Evolutionary conservation across 164 flowering plant genomes (phyloP), one percentile per base, ranked within the genome.

Genomic region (Tetrastigma voinierianum): DNA sequence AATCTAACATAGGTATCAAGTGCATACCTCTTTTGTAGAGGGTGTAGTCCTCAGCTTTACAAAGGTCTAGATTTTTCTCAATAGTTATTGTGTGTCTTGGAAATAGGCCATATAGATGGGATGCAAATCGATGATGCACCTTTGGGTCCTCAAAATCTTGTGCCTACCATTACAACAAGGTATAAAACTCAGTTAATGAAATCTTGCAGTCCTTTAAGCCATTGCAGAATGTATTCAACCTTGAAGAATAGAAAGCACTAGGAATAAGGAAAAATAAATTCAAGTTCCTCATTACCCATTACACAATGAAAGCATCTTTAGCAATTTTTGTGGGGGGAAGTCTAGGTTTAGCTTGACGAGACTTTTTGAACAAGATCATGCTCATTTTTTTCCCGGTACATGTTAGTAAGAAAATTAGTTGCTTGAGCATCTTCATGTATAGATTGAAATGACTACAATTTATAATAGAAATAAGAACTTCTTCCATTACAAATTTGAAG

Each of bases 251-350:
- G 43, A 43, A 52, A 20, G 9, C 15, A 43, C 5, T 61, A 43
- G 17, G 1, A 14, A 11, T 44, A 57, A 10, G 11, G n/a, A 58
- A 57, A 61, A 7, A 54, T 16, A 65, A 46, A 12, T 19, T 10
- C 51, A 24, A 40, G 23, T 56, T 23, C 59, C 54, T 10, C 25
- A 80, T 67, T 72, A 91, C 98, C 98, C 98, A 94, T 82, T 94
- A 97, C 97, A 91, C 81, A 56, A 94, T 80, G 55, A 97, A 80
- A 64, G 96, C 96, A 84, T 94, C 97, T 68, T 81, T 80, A 58
- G 96, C 88, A 59, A 91, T 84, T 75, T 75, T 86, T 55, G 81
- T 82, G 8, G 97, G 96, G 61, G 40, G 59, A 47, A 94, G 90
- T 67, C 69, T 85, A 55, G 76, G 67, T 60, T 78, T 84, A 74